Evolutionary conservation across 2,329 filamentous ascomycete species (phyloP), one percentile per base, ranked within the genome.

Genomic region (Sporothrix protearum): DNA sequence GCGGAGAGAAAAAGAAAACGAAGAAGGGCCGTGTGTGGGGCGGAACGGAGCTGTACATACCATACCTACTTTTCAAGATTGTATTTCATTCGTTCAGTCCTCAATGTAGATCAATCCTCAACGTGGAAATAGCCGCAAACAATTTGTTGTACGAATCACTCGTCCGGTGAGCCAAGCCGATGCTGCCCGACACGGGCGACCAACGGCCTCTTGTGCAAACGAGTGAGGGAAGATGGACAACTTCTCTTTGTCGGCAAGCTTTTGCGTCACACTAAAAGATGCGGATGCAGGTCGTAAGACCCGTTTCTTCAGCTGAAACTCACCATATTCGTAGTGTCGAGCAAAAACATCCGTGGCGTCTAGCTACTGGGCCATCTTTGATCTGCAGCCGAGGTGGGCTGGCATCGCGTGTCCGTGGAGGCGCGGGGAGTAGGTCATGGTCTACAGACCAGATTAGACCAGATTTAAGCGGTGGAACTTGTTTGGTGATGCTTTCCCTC

Each of bases 321-420:
- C n/a, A n/a, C n/a, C n/a, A n/a, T n/a, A n/a, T n/a, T n/a, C n/a
- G n/a, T n/a, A n/a, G n/a, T n/a, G n/a, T n/a, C n/a, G n/a, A n/a
- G n/a, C n/a, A 14, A 8, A 89, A 75, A 83, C 87, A 42, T 89
- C 90, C 73, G 86, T 90, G 42, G 86, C 86, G 3, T 87, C 84
- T 1, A 90, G 87, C 2, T 90, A 90, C 77, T 81, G 83, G 36
- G 83, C 83, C 71, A 86, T 90, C n/a, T 77, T 91, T 12, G 76
- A 83, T 1, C 80, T 83, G 68, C 83, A 0, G 86, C 84, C 0
- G 74, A 82, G 14, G 77, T 83, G 57, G 75, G n/a, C n/a, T n/a
- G n/a, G n/a, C n/a, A n/a, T n/a, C n/a, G n/a, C 30, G 79, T 42
- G 39, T n/a, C 10, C 10, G 5, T 85, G 69, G 76, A 80, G 53